Percentiles rank a stretch among this genome's conserved stretches.
Conservation (phyloP, 2,329 filamentous ascomycete genomes). For the Coniella lustricola region DNA sequence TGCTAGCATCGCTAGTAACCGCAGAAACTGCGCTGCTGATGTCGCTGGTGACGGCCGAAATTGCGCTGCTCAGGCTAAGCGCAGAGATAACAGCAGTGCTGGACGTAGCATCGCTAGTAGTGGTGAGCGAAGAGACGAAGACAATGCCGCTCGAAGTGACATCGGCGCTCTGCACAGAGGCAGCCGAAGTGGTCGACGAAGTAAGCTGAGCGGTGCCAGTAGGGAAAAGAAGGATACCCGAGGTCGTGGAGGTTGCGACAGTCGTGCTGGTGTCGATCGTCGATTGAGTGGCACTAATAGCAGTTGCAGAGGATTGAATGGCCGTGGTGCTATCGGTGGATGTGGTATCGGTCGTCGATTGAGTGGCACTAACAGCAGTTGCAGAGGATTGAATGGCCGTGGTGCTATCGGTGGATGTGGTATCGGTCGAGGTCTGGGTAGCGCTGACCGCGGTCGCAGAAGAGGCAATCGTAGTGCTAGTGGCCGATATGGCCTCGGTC, state of each 20-base stretch:
- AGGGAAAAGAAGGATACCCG: conserved; percentile 2
- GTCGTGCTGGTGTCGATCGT: background rate
- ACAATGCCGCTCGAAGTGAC: background rate
- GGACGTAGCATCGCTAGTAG: background rate
- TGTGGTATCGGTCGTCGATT: no score
- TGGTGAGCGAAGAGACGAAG: background rate
- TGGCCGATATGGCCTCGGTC: no score
- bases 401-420: no score
- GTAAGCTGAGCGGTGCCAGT: background rate
- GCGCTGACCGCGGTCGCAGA: no score
- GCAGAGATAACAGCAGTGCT: conserved; percentile 12
- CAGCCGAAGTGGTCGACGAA: conserved; percentile 1
- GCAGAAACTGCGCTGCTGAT: conserved; percentile 11
- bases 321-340: no score
- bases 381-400: no score
- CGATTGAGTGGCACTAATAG: background rate
- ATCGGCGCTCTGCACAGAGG: background rate
- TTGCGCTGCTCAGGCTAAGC: conserved; percentile 3
- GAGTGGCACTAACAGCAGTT: no score
- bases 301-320: background rate
- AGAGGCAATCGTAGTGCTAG: no score
- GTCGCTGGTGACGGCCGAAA: conserved; percentile 4
- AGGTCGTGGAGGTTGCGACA: background rate
- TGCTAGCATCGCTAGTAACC: conserved; percentile 9
- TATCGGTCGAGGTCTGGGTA: no score